Evolutionary conservation across 768 basidiomycete species (phyloP).

Genomic region (Mycena maculata): DNA sequence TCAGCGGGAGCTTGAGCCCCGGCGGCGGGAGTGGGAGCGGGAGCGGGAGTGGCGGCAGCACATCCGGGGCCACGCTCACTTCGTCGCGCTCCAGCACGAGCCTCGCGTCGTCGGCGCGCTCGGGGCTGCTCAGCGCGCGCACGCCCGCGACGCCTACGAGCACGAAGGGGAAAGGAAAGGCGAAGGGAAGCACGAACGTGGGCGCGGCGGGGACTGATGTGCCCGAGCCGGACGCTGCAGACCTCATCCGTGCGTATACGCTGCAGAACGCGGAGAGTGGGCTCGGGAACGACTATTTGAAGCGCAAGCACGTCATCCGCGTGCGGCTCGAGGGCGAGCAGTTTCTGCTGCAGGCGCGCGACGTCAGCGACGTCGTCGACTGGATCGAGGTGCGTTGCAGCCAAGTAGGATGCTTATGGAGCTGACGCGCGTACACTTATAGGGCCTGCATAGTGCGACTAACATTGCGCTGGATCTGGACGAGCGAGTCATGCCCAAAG

Average conservation of each 20-base stretch:
- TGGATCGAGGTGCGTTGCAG: conserved; percentile 87
- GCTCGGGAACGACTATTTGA: conserved; percentile 92
- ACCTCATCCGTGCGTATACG: conserved; percentile 79
- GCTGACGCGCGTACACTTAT: conserved; percentile 4
- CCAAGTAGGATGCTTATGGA: conserved; percentile 15
- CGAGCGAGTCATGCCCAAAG: conserved; percentile 90
- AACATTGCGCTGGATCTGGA: conserved; percentile 95
- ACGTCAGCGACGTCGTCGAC: conserved; percentile 86
- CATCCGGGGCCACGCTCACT: conserved; percentile 2
- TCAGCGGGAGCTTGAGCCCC: conserved; percentile 28
- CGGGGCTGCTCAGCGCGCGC: conserved; percentile 23
- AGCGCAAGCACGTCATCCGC: conserved; percentile 93
- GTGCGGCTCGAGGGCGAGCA: conserved; percentile 95
- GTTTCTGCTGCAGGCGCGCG: conserved; percentile 90
- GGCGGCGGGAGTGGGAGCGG: conserved; percentile 29
- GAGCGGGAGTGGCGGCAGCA: background rate
- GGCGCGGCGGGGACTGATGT: conserved; percentile 37
- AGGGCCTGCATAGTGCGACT: conserved; percentile 92
- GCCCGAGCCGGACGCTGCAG: conserved; percentile 57
- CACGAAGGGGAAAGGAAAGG: conserved; percentile 18
- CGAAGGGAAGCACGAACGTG: conserved; percentile 24
- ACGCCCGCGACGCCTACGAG: conserved; percentile 35
- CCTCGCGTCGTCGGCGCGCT: conserved; percentile 23
- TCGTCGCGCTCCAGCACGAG: conserved; percentile 30
- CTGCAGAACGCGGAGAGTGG: conserved; percentile 95